Base-by-base conservation (phyloP, 345 rosid genomes). In the Cardiospermum halicacabum region DNA sequence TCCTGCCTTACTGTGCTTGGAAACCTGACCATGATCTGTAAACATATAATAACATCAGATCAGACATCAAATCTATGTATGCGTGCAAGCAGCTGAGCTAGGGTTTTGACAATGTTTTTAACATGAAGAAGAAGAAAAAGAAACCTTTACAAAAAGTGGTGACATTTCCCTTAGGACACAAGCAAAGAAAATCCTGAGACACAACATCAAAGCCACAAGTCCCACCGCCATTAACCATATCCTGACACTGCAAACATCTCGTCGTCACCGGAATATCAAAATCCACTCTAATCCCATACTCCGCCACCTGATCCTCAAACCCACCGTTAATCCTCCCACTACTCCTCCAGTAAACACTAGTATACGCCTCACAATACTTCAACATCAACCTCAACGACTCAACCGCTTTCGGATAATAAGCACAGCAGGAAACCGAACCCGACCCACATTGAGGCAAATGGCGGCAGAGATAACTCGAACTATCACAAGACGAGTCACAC, bases 401-500 rank as follows among this genome's bases (percentile, higher is more conserved):
- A 0, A 84, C 85, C 0, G 95, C 96, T 66, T 84, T 94, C 0
- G 99, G 97, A 55, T 75, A 81, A 56, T 94, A 93, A 10, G 92
- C 81, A 60, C 98, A 93, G 66, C 97, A 93, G 28, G 97, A 90
- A 6, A 70, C 70, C 31, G 80, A 67, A 4, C 83, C 85, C 0
- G 79, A 75, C 37, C 80, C 77, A 15, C 99, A 94, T 25, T 76
- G 78, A 0, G 99, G 99, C 69, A 94, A 74, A 74, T 94, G 91
- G 63, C 99, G 70, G 66, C 99, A 94, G 6, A 88, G 88, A 62
- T 91, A 91, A 56, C 96, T 88, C 11, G 95, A 78, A 65, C 95
- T 90, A 36, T 87, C 99, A 34, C 97, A 91, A 0, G 99, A 84
- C 1, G 96, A 94, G 69, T 91, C 96, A 12, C 99, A 94, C 30